A percentile compares a stretch with the other conserved stretches of the same genome.
phyloP scores from a whole-genome alignment of 768 basidiomycete genomes.

The Panellus pusillus region DNA sequence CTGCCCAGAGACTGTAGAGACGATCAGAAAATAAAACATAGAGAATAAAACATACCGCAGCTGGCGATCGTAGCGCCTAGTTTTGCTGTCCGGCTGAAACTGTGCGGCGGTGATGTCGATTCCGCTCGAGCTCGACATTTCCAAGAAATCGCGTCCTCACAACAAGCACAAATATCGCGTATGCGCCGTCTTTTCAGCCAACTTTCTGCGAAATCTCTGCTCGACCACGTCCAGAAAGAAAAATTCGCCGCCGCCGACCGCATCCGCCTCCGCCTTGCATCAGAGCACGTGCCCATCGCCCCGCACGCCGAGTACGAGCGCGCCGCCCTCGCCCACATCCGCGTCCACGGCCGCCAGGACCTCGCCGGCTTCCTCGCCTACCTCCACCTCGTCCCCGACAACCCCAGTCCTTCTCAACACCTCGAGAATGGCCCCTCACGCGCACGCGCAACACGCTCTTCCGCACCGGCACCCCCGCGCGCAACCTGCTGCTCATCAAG shows the following conservation, averaged over 20 bases:
- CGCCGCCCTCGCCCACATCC: conserved; percentile 15
- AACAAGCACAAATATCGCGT: no score
- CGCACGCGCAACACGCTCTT: conserved; percentile 17
- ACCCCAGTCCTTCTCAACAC: not conserved
- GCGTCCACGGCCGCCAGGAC: not conserved
- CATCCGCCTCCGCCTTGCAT: conserved; percentile 5
- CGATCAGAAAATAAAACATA: not conserved
- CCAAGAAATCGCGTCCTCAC: no score
- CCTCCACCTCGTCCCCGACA: conserved; percentile 20
- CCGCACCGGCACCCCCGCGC: conserved; percentile 15
- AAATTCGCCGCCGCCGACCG: conserved; percentile 12
- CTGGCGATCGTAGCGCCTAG: conserved; percentile 93
- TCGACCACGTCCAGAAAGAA: conserved; percentile 6
- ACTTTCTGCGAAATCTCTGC: no score
- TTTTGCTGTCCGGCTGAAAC: conserved; percentile 76
- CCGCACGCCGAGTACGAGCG: conserved; percentile 15
- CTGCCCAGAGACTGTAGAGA: conserved; percentile 74
- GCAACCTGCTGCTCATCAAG: conserved; percentile 6
- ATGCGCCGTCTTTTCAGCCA: no score
- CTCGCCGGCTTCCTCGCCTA: conserved; percentile 11
- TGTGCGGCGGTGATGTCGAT: conserved; percentile 11
- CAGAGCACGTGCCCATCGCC: conserved; percentile 1
- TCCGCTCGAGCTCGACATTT: conserved; percentile 9
- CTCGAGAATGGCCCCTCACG: conserved; percentile 12
- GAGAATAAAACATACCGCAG: conserved; percentile 56